A percentile compares a stretch with the other conserved stretches of the same genome.
Evolutionary conservation across 305 asterid species (phyloP).

Genomic region (Fraxinus sp.): DNA sequence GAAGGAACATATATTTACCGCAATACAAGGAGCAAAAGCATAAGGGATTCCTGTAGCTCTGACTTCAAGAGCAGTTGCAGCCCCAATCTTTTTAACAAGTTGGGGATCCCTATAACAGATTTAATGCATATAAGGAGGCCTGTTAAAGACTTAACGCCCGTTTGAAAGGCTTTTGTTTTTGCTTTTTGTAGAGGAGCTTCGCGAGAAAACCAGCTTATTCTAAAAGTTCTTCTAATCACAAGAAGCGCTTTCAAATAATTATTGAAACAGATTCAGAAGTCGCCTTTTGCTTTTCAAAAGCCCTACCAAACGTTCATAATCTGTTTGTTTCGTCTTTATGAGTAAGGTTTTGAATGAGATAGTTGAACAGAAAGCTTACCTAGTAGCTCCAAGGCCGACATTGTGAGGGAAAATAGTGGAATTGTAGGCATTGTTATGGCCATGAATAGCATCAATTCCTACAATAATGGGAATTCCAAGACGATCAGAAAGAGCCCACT

Average conservation of each 20-base stretch:
- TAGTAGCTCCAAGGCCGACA: not conserved
- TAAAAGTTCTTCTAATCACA: not conserved
- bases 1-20: not conserved
- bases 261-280: not conserved
- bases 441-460: not conserved
- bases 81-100: not conserved
- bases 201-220: too few species aligned
- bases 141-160: not conserved
- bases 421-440: not conserved
- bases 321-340: not conserved
- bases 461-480: not conserved
- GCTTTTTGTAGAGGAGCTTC: too few species aligned
- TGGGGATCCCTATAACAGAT: not conserved
- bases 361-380: not conserved
- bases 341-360: not conserved
- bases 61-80: not conserved
- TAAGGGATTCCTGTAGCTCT: conserved; percentile 1
- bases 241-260: not conserved
- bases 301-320: not conserved
- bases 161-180: not conserved
- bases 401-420: not conserved
- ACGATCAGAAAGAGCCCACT: not conserved
- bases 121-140: not conserved
- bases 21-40: not conserved
- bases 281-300: not conserved